Percentiles rank a stretch among this genome's conserved stretches.
phyloP scores from a whole-genome alignment of 2,329 filamentous ascomycete genomes.

The Epicoccum nigrum region DNA sequence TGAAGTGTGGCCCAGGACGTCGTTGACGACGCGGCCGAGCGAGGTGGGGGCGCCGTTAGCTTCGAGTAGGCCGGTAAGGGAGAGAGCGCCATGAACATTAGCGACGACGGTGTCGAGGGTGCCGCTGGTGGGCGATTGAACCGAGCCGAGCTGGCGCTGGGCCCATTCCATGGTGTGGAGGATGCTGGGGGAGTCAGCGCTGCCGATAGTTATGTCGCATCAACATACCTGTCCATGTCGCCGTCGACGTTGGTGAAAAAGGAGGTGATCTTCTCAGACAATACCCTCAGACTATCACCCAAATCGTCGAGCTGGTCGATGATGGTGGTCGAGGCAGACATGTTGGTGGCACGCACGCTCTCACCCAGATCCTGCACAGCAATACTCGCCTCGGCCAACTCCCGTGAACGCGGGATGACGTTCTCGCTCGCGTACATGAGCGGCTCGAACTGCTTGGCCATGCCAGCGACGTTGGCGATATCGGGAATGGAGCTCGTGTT shows the following conservation, averaged over 20 bases:
- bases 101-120: slow-evolving; percentile 77
- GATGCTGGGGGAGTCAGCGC: slow-evolving; percentile 61
- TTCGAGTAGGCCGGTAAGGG: slow-evolving; percentile 58
- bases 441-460: slow-evolving; percentile 91
- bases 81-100: slow-evolving; percentile 81
- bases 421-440: slow-evolving; percentile 94
- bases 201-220: not conserved
- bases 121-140: slow-evolving; percentile 51
- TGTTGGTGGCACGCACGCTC: slow-evolving; percentile 85
- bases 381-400: slow-evolving; percentile 87
- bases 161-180: slow-evolving; percentile 97
- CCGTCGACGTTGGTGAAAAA: slow-evolving; percentile 95
- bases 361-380: slow-evolving; percentile 95
- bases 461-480: slow-evolving; percentile 85
- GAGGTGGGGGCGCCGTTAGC: slow-evolving; percentile 63
- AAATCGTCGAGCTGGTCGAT: slow-evolving; percentile 84
- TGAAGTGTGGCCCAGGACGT: slow-evolving; percentile 78
- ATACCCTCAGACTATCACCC: slow-evolving; percentile 81
- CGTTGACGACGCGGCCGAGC: slow-evolving; percentile 71
- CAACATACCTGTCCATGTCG: slow-evolving; percentile 77
- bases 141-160: slow-evolving; percentile 74
- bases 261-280: slow-evolving; percentile 83
- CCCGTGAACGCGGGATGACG: slow-evolving; percentile 82
- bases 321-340: slow-evolving; percentile 87
- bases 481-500: slow-evolving; percentile 74